phyloP scores from a whole-genome alignment of 202 grass and related monocot genomes.

The Musa balbisiana region DNA sequence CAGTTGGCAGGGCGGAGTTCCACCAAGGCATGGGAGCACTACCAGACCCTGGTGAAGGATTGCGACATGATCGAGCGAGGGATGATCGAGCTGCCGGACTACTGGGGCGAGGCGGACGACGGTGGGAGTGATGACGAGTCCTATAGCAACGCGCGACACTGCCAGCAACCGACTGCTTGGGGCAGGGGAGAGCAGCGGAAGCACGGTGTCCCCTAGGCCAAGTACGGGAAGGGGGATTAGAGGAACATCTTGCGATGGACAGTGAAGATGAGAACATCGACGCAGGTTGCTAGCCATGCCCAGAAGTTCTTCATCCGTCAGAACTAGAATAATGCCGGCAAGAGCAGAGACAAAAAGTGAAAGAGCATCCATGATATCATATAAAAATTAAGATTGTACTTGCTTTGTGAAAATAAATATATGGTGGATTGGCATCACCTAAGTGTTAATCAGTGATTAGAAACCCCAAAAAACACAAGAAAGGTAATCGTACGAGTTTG shows the following conservation, averaged over 20 bases:
- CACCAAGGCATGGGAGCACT: slow-evolving; percentile 52
- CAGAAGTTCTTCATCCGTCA: slow-evolving; percentile 25
- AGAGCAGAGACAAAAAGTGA: slow-evolving; percentile 46
- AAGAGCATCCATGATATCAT: slow-evolving; percentile 96
- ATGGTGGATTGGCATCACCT: no score
- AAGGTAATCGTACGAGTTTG: no score
- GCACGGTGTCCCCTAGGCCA: slow-evolving; percentile 30
- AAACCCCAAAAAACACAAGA: no score
- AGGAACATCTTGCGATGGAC: no score
- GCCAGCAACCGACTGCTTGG: neutral
- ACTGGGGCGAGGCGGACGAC: slow-evolving; percentile 25
- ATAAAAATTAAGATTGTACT: no score
- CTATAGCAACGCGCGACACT: neutral
- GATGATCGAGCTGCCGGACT: slow-evolving; percentile 31
- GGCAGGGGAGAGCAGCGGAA: slow-evolving; percentile 27
- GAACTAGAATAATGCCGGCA: slow-evolving; percentile 30
- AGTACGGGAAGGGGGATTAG: no score
- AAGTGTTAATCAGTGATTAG: no score
- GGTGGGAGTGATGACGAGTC: neutral
- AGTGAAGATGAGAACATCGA: no score
- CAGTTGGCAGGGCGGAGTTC: slow-evolving; percentile 39
- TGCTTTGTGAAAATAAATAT: no score
- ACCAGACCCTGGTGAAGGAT: slow-evolving; percentile 52
- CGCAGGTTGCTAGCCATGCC: no score
- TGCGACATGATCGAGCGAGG: slow-evolving; percentile 70